A percentile compares a stretch with the other conserved stretches of the same genome.
These are phyloP conservation scores for Boletus mariae DNA, from an alignment of 1,284 basidiomycete species.

Conservation along the genomic window DNA sequence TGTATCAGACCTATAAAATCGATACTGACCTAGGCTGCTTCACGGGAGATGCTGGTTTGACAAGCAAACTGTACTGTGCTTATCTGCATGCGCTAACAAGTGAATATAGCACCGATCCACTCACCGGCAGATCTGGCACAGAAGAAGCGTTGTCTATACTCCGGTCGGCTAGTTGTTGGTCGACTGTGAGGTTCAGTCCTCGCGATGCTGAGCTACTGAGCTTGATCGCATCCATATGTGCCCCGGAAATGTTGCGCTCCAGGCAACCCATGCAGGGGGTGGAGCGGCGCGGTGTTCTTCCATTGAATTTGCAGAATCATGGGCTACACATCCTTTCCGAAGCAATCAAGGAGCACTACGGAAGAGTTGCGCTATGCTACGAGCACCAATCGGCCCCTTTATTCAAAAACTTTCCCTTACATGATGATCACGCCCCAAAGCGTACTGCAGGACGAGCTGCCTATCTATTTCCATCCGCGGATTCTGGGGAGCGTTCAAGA, in stretches of 20 bases:
- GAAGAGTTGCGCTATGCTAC: slow-evolving; percentile 14
- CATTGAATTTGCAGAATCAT: slow-evolving; percentile 32
- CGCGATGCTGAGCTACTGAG: too few species aligned
- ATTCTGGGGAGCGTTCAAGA: neutral
- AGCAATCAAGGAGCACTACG: slow-evolving; percentile 32
- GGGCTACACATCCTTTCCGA: slow-evolving; percentile 25
- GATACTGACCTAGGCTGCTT: too few species aligned
- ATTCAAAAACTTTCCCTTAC: slow-evolving; percentile 7
- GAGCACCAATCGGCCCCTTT: neutral
- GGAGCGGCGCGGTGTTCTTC: slow-evolving; percentile 12
- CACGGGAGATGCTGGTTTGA: too few species aligned
- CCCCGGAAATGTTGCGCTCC: slow-evolving; percentile 37
- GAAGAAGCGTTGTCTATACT: too few species aligned
- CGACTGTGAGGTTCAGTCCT: too few species aligned
- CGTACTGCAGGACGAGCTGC: slow-evolving; percentile 17
- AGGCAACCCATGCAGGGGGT: slow-evolving; percentile 37
- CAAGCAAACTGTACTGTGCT: too few species aligned
- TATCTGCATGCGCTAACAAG: too few species aligned
- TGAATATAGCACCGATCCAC: too few species aligned
- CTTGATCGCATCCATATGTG: too few species aligned
- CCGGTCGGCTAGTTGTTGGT: too few species aligned
- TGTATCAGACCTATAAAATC: too few species aligned
- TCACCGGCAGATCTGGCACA: too few species aligned
- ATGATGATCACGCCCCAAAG: slow-evolving; percentile 11
- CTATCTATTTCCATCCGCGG: slow-evolving; percentile 11